phyloP scores from a whole-genome alignment of 2,329 filamentous ascomycete species.

The Colletotrichum sp. region DNA sequence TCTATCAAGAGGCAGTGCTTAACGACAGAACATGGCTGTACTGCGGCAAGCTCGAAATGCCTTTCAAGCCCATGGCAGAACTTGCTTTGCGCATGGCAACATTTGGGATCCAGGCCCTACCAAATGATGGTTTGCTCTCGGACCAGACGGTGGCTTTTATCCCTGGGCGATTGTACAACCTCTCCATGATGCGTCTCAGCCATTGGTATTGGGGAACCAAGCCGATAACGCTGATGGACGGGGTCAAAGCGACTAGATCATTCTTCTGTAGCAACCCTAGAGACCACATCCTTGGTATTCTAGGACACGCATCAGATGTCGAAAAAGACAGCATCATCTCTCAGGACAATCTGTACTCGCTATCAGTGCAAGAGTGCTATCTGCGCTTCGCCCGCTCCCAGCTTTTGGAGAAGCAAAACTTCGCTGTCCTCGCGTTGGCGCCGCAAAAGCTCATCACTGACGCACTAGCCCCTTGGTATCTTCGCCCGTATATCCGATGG shows the following conservation, averaged over 20 bases:
- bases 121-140: not conserved
- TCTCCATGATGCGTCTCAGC: not conserved
- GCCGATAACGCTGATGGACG: not conserved
- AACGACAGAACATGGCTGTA: not conserved
- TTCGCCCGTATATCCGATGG: not conserved
- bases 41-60: not conserved
- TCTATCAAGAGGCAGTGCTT: not conserved
- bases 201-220: not conserved
- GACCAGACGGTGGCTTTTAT: not conserved
- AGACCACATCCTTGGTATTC: not conserved
- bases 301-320: not conserved
- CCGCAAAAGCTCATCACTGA: not conserved
- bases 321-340: not conserved
- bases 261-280: constrained; percentile 2
- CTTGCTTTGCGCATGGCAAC: not conserved
- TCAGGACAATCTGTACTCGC: not conserved
- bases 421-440: not conserved
- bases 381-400: not conserved
- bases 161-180: not conserved
- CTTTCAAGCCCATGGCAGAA: not conserved
- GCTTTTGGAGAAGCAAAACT: not conserved
- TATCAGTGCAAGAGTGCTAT: not conserved
- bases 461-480: not conserved
- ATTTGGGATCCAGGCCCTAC: not conserved
- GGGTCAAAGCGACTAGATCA: not conserved